phyloP scores from a whole-genome alignment of 1,284 basidiomycete species.

The Microbotryum violaceum region DNA sequence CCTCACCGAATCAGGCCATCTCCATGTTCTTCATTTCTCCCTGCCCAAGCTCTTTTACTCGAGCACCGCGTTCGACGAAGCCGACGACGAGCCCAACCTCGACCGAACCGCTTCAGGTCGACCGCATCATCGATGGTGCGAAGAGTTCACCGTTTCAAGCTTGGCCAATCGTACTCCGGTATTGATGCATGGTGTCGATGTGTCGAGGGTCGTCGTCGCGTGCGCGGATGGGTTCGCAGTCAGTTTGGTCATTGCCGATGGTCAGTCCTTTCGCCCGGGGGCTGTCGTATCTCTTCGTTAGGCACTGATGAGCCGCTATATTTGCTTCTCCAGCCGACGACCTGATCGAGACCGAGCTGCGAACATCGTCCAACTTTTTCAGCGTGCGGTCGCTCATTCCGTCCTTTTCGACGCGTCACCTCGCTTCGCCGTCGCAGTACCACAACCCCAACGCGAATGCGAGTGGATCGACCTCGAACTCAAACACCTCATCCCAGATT shows the following conservation, averaged over 20 bases:
- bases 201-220: constrained; percentile 12
- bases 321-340: constrained; percentile 5
- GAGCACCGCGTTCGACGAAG: not conserved
- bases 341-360: constrained; percentile 27
- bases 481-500: constrained; percentile 8
- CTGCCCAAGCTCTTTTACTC: constrained; percentile 38
- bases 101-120: not conserved
- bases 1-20: constrained; percentile 58
- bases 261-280: not conserved
- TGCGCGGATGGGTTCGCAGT: constrained; percentile 16
- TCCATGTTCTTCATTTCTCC: constrained; percentile 69
- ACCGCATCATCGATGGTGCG: constrained; percentile 9
- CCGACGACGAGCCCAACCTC: not conserved
- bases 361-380: constrained; percentile 17
- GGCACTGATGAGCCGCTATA: not conserved
- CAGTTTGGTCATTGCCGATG: constrained; percentile 9
- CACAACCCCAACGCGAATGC: not conserved
- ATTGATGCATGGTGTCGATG: constrained; percentile 14
- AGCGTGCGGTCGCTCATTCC: constrained; percentile 23
- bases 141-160: constrained; percentile 19
- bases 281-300: too few species aligned
- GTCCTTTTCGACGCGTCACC: constrained; percentile 25
- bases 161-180: constrained; percentile 14
- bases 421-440: constrained; percentile 3
- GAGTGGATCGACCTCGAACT: constrained; percentile 5